Evolutionary conservation across 2,329 filamentous ascomycete genomes (phyloP).

Genomic region (Cadophora malorum): DNA sequence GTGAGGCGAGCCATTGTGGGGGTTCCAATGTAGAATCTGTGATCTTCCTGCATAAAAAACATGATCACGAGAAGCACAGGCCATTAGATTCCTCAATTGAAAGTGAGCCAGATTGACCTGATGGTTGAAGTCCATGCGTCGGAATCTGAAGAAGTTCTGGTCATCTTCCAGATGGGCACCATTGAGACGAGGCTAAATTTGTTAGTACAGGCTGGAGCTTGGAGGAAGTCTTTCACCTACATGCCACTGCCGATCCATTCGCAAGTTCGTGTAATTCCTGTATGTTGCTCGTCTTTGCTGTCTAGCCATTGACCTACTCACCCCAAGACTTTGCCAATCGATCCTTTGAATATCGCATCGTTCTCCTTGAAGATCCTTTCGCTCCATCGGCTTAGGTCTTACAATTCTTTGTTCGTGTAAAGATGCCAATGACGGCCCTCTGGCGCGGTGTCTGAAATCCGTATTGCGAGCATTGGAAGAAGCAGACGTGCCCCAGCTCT

Average conservation of each 20-base stretch:
- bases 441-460: conserved; percentile 23
- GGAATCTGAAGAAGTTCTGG: conserved; percentile 61
- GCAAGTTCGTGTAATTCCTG: conserved; percentile 63
- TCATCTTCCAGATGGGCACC: conserved; percentile 34
- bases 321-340: conserved; percentile 60
- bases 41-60: conserved; percentile 62
- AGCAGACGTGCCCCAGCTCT: conserved; percentile 50
- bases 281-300: conserved; percentile 56
- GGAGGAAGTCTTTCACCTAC: conserved; percentile 49
- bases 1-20: conserved; percentile 49
- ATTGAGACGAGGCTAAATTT: conserved; percentile 31
- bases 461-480: conserved; percentile 15
- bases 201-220: not conserved
- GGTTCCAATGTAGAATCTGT: conserved; percentile 60
- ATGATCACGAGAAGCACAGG: conserved; percentile 60
- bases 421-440: conserved; percentile 33
- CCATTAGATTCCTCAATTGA: conserved; percentile 68
- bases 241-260: conserved; percentile 53
- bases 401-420: conserved; percentile 33
- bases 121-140: conserved; percentile 59
- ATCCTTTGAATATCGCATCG: conserved; percentile 64
- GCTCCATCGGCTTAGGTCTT: conserved; percentile 45
- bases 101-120: conserved; percentile 67
- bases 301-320: conserved; percentile 57
- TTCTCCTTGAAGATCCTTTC: conserved; percentile 59